Conservation (phyloP, 192 early-diverging fungal species). For the Backusella morwellensis region DNA sequence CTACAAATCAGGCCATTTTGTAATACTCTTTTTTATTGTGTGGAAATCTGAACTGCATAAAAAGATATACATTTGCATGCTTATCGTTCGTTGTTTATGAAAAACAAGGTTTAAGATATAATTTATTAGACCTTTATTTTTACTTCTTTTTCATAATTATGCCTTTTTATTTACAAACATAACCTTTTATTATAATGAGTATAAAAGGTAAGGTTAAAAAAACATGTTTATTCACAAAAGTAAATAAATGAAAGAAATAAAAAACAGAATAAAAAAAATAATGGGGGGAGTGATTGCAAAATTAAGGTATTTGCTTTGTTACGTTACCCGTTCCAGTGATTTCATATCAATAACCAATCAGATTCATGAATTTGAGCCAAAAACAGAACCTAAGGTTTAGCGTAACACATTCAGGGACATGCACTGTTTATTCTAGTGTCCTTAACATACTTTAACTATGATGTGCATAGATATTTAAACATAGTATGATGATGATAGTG, state of each 20-base stretch:
- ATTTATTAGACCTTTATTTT: background rate
- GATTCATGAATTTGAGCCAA: background rate
- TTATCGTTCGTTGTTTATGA: background rate
- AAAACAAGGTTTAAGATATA: background rate
- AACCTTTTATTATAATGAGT: background rate
- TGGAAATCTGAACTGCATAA: slow-evolving; percentile 5
- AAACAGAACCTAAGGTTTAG: slow-evolving; percentile 4
- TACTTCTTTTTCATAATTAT: background rate
- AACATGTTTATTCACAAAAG: background rate
- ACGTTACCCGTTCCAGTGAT: slow-evolving; percentile 2
- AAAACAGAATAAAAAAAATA: background rate
- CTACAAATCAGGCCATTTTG: background rate
- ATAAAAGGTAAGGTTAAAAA: background rate
- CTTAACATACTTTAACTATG: background rate
- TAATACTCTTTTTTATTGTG: background rate
- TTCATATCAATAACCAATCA: slow-evolving; percentile 8
- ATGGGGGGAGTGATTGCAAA: background rate
- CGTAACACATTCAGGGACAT: slow-evolving; percentile 9
- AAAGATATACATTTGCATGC: background rate
- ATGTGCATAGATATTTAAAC: background rate
- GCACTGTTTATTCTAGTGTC: background rate
- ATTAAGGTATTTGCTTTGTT: background rate
- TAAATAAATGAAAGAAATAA: background rate
- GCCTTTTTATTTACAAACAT: background rate
- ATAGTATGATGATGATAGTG: background rate